Conservation (phyloP, 495 filamentous ascomycete species). For the Penicillium atrosanguineum region DNA sequence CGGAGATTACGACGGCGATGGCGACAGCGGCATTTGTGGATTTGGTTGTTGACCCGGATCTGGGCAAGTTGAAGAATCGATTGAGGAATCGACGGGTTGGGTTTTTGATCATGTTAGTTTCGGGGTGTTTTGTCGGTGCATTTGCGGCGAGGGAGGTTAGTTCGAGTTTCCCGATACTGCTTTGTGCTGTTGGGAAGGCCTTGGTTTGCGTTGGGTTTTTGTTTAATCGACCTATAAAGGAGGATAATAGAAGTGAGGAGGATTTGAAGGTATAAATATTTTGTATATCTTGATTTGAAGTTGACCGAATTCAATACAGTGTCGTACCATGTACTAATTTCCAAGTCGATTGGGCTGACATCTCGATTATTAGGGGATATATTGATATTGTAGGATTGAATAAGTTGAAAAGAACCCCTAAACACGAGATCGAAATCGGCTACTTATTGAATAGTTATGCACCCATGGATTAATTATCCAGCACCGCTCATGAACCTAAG, state of each 20-base stretch:
- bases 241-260: neutral
- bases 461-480: too few relatives aligned
- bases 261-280: neutral
- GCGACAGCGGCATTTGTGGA: constrained; percentile 64
- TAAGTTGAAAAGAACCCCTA: too few relatives aligned
- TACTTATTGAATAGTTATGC: too few relatives aligned
- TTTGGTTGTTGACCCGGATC: constrained; percentile 51
- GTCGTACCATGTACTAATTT: neutral
- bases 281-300: neutral
- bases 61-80: constrained; percentile 46
- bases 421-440: too few relatives aligned
- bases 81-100: constrained; percentile 48
- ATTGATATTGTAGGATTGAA: neutral
- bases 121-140: constrained; percentile 55
- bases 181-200: constrained; percentile 21
- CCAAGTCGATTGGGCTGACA: neutral
- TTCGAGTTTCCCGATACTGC: constrained; percentile 18
- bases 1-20: constrained; percentile 67
- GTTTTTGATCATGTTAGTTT: constrained; percentile 49
- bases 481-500: too few relatives aligned
- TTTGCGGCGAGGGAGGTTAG: constrained; percentile 15
- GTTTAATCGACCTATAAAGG: constrained; percentile 15
- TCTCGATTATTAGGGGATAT: neutral
- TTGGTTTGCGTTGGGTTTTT: constrained; percentile 14
- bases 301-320: neutral